phyloP scores from a whole-genome alignment of 2,329 filamentous ascomycete genomes.

The Colletotrichum falcatum region DNA sequence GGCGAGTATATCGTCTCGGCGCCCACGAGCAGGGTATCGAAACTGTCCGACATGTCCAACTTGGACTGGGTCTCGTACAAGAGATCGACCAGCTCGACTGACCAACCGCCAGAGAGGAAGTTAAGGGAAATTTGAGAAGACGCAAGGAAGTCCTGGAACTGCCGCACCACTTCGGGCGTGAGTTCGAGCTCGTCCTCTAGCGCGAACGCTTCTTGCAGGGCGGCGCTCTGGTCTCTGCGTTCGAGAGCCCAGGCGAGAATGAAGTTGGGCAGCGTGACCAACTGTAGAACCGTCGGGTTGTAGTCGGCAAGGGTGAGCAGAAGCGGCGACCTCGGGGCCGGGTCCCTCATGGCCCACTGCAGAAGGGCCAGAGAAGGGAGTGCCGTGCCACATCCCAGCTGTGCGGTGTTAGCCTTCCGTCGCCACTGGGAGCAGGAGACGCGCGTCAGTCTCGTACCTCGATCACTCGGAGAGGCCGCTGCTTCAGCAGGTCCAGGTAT shows the following conservation, averaged over 20 bases:
- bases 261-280: slow-evolving; percentile 84
- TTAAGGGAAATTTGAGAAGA: slow-evolving; percentile 66
- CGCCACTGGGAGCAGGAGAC: slow-evolving; percentile 16
- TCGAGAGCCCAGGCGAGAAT: slow-evolving; percentile 75
- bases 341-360: slow-evolving; percentile 64
- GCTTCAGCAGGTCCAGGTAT: slow-evolving; percentile 48
- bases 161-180: slow-evolving; percentile 65
- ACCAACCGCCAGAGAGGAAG: slow-evolving; percentile 83
- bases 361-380: slow-evolving; percentile 79
- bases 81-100: slow-evolving; percentile 70
- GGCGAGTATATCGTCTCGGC: slow-evolving; percentile 89
- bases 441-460: slow-evolving; percentile 59
- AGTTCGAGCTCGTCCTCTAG: slow-evolving; percentile 73
- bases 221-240: slow-evolving; percentile 51
- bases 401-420: slow-evolving; percentile 45
- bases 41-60: slow-evolving; percentile 22
- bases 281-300: slow-evolving; percentile 80
- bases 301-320: slow-evolving; percentile 81
- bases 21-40: slow-evolving; percentile 70
- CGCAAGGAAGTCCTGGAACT: slow-evolving; percentile 68
- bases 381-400: slow-evolving; percentile 85
- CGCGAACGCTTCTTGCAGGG: slow-evolving; percentile 60
- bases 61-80: slow-evolving; percentile 55
- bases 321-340: slow-evolving; percentile 50
- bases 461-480: slow-evolving; percentile 58